Conservation (phyloP, 2,329 filamentous ascomycete species). For the Diaporthe longicolla region DNA sequence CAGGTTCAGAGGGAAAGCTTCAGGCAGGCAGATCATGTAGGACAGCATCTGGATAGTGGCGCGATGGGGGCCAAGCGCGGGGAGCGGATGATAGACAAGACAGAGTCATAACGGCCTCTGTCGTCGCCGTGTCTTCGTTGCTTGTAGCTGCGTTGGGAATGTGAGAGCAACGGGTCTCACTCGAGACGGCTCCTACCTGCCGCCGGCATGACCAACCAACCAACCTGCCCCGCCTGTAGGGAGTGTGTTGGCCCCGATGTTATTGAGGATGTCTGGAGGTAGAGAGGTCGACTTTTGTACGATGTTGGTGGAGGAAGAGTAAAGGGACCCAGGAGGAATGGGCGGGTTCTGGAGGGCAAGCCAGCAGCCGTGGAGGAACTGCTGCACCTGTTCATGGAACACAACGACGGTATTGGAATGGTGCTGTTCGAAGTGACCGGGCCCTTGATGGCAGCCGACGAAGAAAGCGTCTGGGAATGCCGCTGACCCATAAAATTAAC, state of each 20-base stretch:
- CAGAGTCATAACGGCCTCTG: conserved; percentile 4
- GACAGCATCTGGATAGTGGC: not conserved
- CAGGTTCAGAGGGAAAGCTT: conserved; percentile 7
- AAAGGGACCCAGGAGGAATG: conserved; percentile 8
- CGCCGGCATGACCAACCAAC: not conserved
- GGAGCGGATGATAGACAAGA: conserved; percentile 4
- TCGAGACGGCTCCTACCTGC: conserved; percentile 2
- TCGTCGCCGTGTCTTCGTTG: not conserved
- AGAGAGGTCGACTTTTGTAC: not conserved
- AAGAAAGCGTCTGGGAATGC: conserved; percentile 18
- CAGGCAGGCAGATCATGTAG: not conserved
- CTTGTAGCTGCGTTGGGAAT: conserved; percentile 19
- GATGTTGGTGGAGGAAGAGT: not conserved
- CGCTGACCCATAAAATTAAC: not conserved
- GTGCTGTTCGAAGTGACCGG: conserved; percentile 15
- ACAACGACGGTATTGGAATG: conserved; percentile 18
- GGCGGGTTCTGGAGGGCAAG: not conserved
- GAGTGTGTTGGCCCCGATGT: not conserved
- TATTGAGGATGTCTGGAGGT: not conserved
- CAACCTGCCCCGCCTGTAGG: not conserved
- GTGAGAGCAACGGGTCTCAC: conserved; percentile 26
- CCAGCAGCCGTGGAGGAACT: not conserved
- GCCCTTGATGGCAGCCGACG: not conserved
- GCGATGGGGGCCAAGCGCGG: not conserved
- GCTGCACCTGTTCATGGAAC: not conserved